Conservation (phyloP, 345 rosid species). For the Excoecaria cochinchinensis region DNA sequence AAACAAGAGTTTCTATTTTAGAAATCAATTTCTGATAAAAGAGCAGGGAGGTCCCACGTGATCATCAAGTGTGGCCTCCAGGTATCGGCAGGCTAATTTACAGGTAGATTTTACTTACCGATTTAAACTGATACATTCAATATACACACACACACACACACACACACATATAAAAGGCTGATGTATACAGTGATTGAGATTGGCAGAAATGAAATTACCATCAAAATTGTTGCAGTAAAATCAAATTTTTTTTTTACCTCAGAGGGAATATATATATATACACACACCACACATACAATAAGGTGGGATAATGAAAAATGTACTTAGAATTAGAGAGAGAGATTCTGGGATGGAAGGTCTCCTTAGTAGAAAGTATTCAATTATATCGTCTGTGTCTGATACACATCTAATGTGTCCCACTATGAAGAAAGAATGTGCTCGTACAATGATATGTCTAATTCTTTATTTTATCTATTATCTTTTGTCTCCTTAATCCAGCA, state of each 20-base stretch:
- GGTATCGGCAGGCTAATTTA: background rate
- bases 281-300: background rate
- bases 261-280: background rate
- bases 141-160: too few species aligned
- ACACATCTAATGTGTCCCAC: slow-evolving; percentile 20
- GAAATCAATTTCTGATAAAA: background rate
- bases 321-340: background rate
- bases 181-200: too few species aligned
- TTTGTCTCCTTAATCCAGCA: slow-evolving; percentile 12
- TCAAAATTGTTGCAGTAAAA: too few species aligned
- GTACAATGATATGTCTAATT: slow-evolving; percentile 15
- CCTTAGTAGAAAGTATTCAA: slow-evolving; percentile 10
- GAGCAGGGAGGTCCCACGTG: background rate
- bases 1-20: background rate
- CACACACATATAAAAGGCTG: too few species aligned
- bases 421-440: slow-evolving; percentile 5
- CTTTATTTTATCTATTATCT: slow-evolving; percentile 13
- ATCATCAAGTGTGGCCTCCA: background rate
- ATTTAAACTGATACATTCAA: too few species aligned
- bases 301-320: background rate
- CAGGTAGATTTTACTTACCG: background rate
- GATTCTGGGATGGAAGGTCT: slow-evolving; percentile 2
- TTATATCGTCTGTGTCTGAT: background rate
- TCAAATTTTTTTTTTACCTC: background rate
- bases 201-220: too few species aligned